Base-by-base conservation (phyloP, 2,329 filamentous ascomycete species). In the Pezicula rhizophila region DNA sequence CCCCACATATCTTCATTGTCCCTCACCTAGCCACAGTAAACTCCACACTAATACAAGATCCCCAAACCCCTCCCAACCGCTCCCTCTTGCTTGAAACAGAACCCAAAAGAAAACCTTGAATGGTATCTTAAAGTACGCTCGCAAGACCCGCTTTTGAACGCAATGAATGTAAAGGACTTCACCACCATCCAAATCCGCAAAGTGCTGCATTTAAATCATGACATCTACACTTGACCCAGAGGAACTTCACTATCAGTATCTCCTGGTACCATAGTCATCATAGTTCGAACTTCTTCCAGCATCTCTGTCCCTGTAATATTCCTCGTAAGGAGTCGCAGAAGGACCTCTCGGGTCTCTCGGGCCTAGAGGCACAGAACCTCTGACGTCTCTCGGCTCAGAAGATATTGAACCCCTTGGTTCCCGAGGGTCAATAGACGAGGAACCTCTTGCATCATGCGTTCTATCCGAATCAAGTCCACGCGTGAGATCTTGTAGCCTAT, bases 401-500 rank as follows among this genome's bases (percentile, higher is more conserved):
- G 38, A 18, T 17, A 23, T 18, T 15, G 38, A 40, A 8, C 18
- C 10, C 15, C 18, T 26, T 5, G 20, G 25, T n/a, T 42, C 25
- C n/a, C 40, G 20, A 28, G 11, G 23, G 25, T 42, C 40, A 26
- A 23, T 28, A 11, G 40, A 28, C 11, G 25, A 20, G n/a, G 40
- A 42, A 2, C 14, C 20, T 28, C 40, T 23, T 8, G n/a, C 18
- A n/a, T 42, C 40, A n/a, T 42, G 25, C 11, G 11, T 15, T 42
- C 40, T 42, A 25, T 42, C 40, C n/a, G 25, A 8, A 11, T 42
- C 40, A 14, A n/a, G 15, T 23, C n/a, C 25, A 6, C 40, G 18
- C 11, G 18, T 28, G 14, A 46, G 15, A 23, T 46, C 45, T 40
- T 46, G 34, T 8, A 46, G 14, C 20, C 45, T 39, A 23, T 46